Conservation (phyloP, 2,329 filamentous ascomycete genomes). For the Fusarium sororula region DNA sequence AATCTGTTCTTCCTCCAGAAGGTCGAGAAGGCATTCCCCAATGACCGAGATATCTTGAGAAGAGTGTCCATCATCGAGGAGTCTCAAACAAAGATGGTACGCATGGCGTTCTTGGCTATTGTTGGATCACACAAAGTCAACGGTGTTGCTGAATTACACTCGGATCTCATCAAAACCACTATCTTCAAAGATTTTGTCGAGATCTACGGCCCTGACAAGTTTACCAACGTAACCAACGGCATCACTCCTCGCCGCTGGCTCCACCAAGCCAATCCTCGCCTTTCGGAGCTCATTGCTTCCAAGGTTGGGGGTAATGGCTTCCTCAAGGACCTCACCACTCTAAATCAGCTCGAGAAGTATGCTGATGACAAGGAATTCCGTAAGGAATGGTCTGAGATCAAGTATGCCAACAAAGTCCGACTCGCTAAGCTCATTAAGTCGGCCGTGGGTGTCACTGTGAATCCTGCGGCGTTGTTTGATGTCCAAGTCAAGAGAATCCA, state of each 20-base stretch:
- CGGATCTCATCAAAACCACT: conserved; percentile 97
- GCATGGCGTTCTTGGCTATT: conserved; percentile 95
- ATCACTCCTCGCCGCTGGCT: conserved; percentile 97
- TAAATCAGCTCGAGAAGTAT: conserved; percentile 86
- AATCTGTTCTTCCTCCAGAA: conserved; percentile 92
- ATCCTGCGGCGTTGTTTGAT: conserved; percentile 89
- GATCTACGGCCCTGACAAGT: conserved; percentile 96
- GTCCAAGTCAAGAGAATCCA: conserved; percentile 99
- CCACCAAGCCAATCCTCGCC: conserved; percentile 92
- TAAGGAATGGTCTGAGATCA: conserved; percentile 96
- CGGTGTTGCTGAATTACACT: conserved; percentile 96
- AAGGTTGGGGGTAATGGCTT: conserved; percentile 86
- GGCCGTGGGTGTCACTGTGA: conserved; percentile 81
- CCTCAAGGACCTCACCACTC: conserved; percentile 86
- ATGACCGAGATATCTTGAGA: conserved; percentile 83
- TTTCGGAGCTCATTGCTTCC: conserved; percentile 90
- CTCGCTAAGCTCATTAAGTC: conserved; percentile 91
- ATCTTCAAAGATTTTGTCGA: conserved; percentile 99
- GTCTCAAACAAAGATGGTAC: conserved; percentile 95
- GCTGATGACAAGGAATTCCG: conserved; percentile 90
- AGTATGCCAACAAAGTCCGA: conserved; percentile 92
- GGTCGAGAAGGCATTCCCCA: conserved; percentile 90
- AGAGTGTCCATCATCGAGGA: conserved; percentile 98
- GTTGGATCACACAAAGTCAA: conserved; percentile 99
- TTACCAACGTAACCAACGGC: conserved; percentile 98